phyloP scores from a whole-genome alignment of 805 yeast species.

The Candida ovalis region DNA sequence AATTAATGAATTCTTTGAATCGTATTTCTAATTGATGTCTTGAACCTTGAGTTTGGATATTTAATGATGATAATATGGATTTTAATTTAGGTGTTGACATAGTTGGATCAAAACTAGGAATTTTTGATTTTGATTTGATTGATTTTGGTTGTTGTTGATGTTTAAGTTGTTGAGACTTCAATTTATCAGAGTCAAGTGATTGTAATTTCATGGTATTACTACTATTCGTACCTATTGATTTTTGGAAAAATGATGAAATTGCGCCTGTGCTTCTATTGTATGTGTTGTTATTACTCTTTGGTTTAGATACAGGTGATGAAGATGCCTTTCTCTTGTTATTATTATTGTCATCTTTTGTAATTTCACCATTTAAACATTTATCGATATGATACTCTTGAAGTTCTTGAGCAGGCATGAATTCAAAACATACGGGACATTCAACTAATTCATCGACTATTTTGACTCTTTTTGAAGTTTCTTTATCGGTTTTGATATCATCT shows the following conservation, averaged over 20 bases:
- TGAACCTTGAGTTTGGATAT: slow-evolving; percentile 60
- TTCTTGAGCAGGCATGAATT: slow-evolving; percentile 48
- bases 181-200: too few species aligned
- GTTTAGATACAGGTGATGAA: slow-evolving; percentile 8
- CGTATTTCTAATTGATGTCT: slow-evolving; percentile 62
- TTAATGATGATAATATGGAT: slow-evolving; percentile 50
- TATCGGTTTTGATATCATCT: neutral
- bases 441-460: slow-evolving; percentile 32
- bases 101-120: slow-evolving; percentile 63
- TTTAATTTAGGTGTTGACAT: slow-evolving; percentile 57
- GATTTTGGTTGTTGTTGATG: slow-evolving; percentile 25
- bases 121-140: slow-evolving; percentile 26
- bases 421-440: slow-evolving; percentile 66
- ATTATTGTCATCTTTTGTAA: slow-evolving; percentile 17
- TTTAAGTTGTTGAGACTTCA: slow-evolving; percentile 2
- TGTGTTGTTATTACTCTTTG: neutral
- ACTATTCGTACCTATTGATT: neutral
- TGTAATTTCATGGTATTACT: too few species aligned
- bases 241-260: slow-evolving; percentile 13
- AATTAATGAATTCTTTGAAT: slow-evolving; percentile 69
- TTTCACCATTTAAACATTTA: slow-evolving; percentile 40
- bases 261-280: slow-evolving; percentile 9
- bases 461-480: neutral
- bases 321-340: neutral
- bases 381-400: slow-evolving; percentile 62